Evolutionary conservation across 2,329 filamentous ascomycete species (phyloP), one percentile per base, ranked within the genome.

Genomic region (Chaetomium strumarium): DNA sequence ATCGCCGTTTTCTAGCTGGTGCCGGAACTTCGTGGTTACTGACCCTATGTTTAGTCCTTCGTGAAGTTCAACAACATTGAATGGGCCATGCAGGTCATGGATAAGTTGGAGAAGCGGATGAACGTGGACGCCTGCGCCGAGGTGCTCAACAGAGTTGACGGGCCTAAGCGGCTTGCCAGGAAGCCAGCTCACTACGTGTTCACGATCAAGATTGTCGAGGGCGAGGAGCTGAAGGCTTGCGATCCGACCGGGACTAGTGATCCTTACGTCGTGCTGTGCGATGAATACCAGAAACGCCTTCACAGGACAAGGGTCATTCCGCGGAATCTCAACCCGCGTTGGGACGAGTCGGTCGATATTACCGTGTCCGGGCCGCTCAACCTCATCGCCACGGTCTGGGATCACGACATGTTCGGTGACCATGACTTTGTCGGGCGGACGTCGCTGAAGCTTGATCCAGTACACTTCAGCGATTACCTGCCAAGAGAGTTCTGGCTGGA

Each of bases 11-110:
- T 7, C 24, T 24, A 4, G 24, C 24, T 24, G 24, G 24, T 37
- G n/a, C 34, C 34, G 13, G 34, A 13, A n/a, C 13, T 5, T 5
- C 13, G 19, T 11, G 12, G 17, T 30, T 39, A 36, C 46, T 53
- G 45, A 47, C 19, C n/a, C 8, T n/a, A 5, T 36, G 24, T 14
- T 11, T 60, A 96, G 88, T 96, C 91, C 5, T 87, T 99, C 63
- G 90, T 99, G 57, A 99, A 97, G 70, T 80, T 99, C 61, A 99
- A 99, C 75, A 95, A 99, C 64, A 85, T 99, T 59, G 92, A 96
- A 70, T 97, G 90, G 70, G 92, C 91, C 5, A 90, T 95, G 72
- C 81, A 90, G 52, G 89, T 95, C 64, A 78, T 99, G 48, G 93
- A 99, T 67, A 90, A 88, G 68, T 77, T 99, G 7, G 92, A 97